These are phyloP conservation scores for Ogataea nitratoaversa DNA, from an alignment of 805 yeast species.

Conservation along the genomic window DNA sequence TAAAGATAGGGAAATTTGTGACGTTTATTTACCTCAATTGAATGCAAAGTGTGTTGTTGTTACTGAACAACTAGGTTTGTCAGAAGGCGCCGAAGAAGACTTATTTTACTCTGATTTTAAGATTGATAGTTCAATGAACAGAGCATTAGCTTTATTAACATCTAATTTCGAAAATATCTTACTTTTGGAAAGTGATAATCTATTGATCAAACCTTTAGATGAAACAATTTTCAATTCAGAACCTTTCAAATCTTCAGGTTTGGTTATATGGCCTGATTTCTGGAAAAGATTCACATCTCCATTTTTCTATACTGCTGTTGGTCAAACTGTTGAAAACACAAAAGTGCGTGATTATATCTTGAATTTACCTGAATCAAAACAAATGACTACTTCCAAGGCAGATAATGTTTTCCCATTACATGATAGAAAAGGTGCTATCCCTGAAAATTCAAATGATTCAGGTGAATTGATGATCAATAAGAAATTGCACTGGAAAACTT, in stretches of 20 bases:
- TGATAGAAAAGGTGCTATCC: constrained; percentile 41
- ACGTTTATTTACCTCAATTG: constrained; percentile 36
- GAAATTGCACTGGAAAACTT: constrained; percentile 41
- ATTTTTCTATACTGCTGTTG: constrained; percentile 58
- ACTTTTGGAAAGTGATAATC: constrained; percentile 42
- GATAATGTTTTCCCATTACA: constrained; percentile 18
- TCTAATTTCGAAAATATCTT: constrained; percentile 44
- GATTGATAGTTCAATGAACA: constrained; percentile 29
- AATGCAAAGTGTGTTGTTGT: constrained; percentile 59
- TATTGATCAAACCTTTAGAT: constrained; percentile 39
- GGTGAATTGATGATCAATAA: constrained; percentile 49
- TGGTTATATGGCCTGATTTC: constrained; percentile 77
- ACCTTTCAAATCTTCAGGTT: constrained; percentile 48
- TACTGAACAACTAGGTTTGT: constrained; percentile 44
- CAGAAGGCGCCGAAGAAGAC: constrained; percentile 28
- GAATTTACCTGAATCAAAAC: constrained; percentile 18
- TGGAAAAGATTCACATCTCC: constrained; percentile 80
- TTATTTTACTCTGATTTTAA: constrained; percentile 38
- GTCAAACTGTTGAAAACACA: constrained; percentile 33
- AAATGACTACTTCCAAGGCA: constrained; percentile 25
- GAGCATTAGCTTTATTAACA: constrained; percentile 38
- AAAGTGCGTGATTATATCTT: constrained; percentile 31
- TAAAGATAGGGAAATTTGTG: constrained; percentile 44
- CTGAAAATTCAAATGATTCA: constrained; percentile 47
- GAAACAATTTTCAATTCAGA: constrained; percentile 35